These are phyloP conservation scores for Hansenula lynferdii DNA, from an alignment of 1,139 yeast genomes.

Conservation along the genomic window DNA sequence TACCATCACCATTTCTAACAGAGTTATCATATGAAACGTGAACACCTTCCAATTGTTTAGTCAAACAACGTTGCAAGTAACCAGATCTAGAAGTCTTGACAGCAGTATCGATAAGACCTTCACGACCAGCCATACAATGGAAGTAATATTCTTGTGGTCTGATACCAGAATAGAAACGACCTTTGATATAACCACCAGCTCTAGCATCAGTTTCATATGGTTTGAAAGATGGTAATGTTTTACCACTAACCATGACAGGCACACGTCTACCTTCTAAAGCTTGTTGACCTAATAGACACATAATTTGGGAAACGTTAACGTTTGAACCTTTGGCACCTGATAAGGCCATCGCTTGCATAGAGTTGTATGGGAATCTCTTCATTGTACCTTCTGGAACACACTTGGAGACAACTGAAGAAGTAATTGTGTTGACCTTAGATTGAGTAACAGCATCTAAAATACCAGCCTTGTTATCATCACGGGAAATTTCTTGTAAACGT, in stretches of 20 bases:
- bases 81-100: slow-evolving; percentile 99
- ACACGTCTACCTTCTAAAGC: slow-evolving; percentile 99
- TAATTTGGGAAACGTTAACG: slow-evolving; percentile 97
- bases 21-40: slow-evolving; percentile 92
- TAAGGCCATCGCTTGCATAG: slow-evolving; percentile 99
- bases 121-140: slow-evolving; percentile 99
- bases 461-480: slow-evolving; percentile 91
- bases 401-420: slow-evolving; percentile 87
- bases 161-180: slow-evolving; percentile 96
- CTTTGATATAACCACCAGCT: slow-evolving; percentile 98
- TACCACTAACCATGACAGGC: slow-evolving; percentile 98
- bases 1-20: slow-evolving; percentile 94
- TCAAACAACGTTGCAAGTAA: slow-evolving; percentile 96
- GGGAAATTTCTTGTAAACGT: slow-evolving; percentile 88
- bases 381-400: slow-evolving; percentile 97
- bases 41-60: slow-evolving; percentile 97
- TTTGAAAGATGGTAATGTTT: slow-evolving; percentile 93
- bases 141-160: slow-evolving; percentile 99
- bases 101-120: slow-evolving; percentile 99
- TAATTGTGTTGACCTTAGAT: slow-evolving; percentile 85
- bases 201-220: slow-evolving; percentile 96
- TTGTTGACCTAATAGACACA: slow-evolving; percentile 99
- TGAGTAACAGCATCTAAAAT: slow-evolving; percentile 95
- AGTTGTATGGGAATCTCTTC: slow-evolving; percentile 91
- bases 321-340: slow-evolving; percentile 99